Conservation (phyloP, 495 filamentous ascomycete genomes). For the Xylaria venustula region DNA sequence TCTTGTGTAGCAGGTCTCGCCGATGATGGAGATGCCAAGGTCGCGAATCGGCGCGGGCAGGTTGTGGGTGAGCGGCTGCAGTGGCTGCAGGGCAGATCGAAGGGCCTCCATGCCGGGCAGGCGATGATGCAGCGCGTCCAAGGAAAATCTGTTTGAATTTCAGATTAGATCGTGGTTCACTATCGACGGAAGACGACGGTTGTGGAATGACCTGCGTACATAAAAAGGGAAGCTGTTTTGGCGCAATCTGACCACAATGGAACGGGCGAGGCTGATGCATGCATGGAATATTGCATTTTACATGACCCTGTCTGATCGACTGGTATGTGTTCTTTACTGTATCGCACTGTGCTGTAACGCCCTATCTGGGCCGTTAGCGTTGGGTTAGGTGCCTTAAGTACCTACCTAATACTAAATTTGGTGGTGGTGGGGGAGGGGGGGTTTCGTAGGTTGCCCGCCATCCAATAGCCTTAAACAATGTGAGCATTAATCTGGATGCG, state of each 20-base stretch:
- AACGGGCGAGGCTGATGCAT: constrained; percentile 2
- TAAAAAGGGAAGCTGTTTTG: background rate
- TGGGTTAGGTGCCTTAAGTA: too few relatives aligned
- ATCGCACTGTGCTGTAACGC: background rate
- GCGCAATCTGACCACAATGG: background rate
- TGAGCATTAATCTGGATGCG: too few relatives aligned
- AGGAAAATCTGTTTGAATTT: too few relatives aligned
- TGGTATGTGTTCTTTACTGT: background rate
- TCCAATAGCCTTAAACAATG: too few relatives aligned
- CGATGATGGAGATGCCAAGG: constrained; percentile 75
- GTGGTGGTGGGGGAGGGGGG: too few relatives aligned
- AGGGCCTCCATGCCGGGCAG: constrained; percentile 50
- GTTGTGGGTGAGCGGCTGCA: constrained; percentile 75
- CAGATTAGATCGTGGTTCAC: background rate
- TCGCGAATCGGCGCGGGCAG: constrained; percentile 77
- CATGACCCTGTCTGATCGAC: background rate
- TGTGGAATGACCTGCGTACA: too few relatives aligned
- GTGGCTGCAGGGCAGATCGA: constrained; percentile 67
- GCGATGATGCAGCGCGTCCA: background rate
- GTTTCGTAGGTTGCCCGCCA: too few relatives aligned
- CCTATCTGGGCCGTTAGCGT: too few relatives aligned
- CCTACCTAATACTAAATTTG: too few relatives aligned
- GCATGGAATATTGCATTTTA: background rate
- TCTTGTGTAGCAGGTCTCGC: constrained; percentile 75
- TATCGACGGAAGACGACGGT: background rate